Base-by-base conservation (phyloP, 176 grass and related monocot species). In the Chrysopogon serrulatus region DNA sequence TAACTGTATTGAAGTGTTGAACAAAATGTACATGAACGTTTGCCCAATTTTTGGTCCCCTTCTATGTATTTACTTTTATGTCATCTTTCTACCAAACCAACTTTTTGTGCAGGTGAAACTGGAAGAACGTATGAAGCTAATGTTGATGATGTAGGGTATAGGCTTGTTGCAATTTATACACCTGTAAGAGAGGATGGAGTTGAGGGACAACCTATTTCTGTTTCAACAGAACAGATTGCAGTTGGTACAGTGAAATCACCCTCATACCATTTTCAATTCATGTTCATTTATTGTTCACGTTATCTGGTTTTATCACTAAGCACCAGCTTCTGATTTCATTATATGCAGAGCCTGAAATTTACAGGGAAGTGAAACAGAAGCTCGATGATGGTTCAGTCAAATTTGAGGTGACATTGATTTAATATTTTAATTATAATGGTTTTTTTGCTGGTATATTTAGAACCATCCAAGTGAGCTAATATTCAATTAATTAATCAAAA, bases 121-220 rank as follows among this genome's bases (percentile, higher is more conserved):
- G 91, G 91, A 77, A 89, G 87, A 88, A 96, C 83, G 83, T 99
- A 96, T 54, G 96, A 99, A 88, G 96, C 96, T 74, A 99, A 99
- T 78, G 93, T 96, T 64, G 96, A 99, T 64, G 93, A 99, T 79
- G 96, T 96, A 77, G 96, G 89, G 23, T 99, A 99, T 70, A 91
- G 93, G 86, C 77, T 99, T 84, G 96, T 98, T 67, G 93, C 78
- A 80, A 91, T 99, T 84, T 99, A 99, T 66, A 96, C 96, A 60
- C 96, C 93, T 39, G 86, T 96, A 70, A 92, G 96, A 75, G 93
- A 99, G 84, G 91, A 99, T 87, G 96, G 93, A 70, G 75, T 94
- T 83, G 96, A 95, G 80, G 93, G 96, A 85, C 89, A 88, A 53
- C 91, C 93, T 83, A 76, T 99, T 72, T 99, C 96, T 86, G 87